Percentiles rank a stretch among this genome's conserved stretches.
These are phyloP conservation scores for Cyclospora cayetanensis DNA, from an alignment of 169 alveolate species.

Conservation along the genomic window DNA sequence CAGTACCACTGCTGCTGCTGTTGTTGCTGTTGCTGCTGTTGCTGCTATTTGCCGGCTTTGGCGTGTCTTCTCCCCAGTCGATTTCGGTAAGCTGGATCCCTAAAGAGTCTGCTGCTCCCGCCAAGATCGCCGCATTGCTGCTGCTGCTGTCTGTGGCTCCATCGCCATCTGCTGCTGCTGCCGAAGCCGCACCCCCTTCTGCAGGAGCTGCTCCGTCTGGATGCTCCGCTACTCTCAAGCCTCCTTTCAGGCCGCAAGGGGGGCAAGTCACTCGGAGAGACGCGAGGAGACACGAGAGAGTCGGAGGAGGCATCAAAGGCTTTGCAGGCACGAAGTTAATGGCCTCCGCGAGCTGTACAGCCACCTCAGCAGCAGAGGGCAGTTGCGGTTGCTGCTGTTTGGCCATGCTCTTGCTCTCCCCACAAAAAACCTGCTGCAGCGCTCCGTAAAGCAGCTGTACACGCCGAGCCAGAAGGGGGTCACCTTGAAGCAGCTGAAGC, in stretches of 20 bases:
- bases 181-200: not conserved
- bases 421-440: not conserved
- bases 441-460: conserved; percentile 42
- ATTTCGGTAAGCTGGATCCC: not conserved
- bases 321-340: not conserved
- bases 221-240: not conserved
- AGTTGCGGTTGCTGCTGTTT: not conserved
- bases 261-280: not conserved
- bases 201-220: not conserved
- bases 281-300: conserved; percentile 1
- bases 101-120: conserved; percentile 29
- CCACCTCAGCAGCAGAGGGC: conserved; percentile 17
- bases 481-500: not conserved
- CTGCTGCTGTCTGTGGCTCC: not conserved
- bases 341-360: not conserved
- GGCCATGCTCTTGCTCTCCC: not conserved
- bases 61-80: not conserved
- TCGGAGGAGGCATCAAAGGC: not conserved
- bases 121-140: not conserved
- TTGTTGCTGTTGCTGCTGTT: conserved; percentile 48
- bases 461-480: conserved; percentile 1
- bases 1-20: conserved; percentile 37
- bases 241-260: conserved; percentile 21
- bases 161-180: not conserved
- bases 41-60: not conserved